A percentile compares a stretch with the other conserved stretches of the same genome.
phyloP scores from a whole-genome alignment of 108 stramenopile species.

The Cylindrotheca fusiformis region DNA sequence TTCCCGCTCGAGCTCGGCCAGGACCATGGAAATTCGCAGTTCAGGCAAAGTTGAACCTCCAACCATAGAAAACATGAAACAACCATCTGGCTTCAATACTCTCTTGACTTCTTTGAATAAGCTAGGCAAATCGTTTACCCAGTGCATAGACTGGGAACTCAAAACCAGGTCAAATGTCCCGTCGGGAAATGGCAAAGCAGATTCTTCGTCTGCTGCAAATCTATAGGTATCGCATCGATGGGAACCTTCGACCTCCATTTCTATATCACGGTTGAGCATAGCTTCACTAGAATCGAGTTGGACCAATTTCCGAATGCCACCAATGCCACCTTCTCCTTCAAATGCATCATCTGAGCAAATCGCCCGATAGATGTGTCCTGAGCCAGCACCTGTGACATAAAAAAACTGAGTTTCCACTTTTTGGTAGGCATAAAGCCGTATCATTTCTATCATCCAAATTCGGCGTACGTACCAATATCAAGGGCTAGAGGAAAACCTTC shows the following conservation, averaged over 20 bases:
- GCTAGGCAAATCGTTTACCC: conserved; percentile 92
- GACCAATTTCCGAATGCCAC: conserved; percentile 79
- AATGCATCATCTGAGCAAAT: conserved; percentile 58
- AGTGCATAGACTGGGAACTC: conserved; percentile 87
- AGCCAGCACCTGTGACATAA: conserved; percentile 25
- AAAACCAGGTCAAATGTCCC: conserved; percentile 94
- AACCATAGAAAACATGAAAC: conserved; percentile 92
- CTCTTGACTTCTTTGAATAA: conserved; percentile 71
- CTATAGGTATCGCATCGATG: conserved; percentile 65
- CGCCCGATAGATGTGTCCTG: conserved; percentile 62
- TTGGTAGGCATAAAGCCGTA: too few relatives aligned
- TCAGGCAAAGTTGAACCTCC: conserved; percentile 94
- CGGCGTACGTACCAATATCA: conserved; percentile 66
- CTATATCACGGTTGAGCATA: conserved; percentile 60
- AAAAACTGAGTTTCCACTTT: not conserved
- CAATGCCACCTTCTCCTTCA: conserved; percentile 71
- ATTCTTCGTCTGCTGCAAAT: conserved; percentile 65
- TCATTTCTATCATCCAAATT: too few relatives aligned
- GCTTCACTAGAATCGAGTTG: conserved; percentile 67
- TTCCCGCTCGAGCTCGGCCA: conserved; percentile 90
- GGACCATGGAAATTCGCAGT: conserved; percentile 76
- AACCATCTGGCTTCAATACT: conserved; percentile 95
- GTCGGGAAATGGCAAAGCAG: conserved; percentile 79
- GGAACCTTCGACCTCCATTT: conserved; percentile 14
- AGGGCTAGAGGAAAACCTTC: conserved; percentile 79